These are phyloP conservation scores for Pestalotiopsis sp. DNA, from an alignment of 2,329 filamentous ascomycete genomes.

Conservation along the genomic window DNA sequence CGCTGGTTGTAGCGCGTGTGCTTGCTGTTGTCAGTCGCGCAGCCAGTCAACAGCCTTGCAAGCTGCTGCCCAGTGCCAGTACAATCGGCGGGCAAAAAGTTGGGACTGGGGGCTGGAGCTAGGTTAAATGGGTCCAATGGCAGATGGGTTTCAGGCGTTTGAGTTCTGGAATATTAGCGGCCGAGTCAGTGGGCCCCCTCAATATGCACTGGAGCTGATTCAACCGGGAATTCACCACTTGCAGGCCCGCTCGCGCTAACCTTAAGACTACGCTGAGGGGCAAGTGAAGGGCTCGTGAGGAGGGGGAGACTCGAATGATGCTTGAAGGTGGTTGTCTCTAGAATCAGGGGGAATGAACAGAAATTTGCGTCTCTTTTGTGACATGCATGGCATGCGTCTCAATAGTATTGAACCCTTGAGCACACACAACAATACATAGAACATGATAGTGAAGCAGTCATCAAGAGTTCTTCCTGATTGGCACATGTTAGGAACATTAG, in stretches of 20 bases:
- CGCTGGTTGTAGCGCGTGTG: neutral
- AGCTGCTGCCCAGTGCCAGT: neutral
- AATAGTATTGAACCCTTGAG: neutral
- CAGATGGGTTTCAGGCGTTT: neutral
- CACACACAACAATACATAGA: neutral
- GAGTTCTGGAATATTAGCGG: constrained; percentile 2
- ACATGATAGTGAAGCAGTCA: neutral
- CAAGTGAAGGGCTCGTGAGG: neutral
- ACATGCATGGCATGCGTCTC: neutral
- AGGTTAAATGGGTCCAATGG: neutral
- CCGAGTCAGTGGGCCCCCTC: constrained; percentile 1
- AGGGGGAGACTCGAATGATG: neutral
- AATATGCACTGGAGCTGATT: neutral
- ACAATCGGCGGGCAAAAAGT: neutral
- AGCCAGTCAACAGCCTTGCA: neutral
- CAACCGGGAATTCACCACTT: neutral
- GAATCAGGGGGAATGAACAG: neutral
- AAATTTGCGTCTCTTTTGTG: neutral
- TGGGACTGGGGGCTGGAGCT: neutral
- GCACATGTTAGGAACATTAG: neutral
- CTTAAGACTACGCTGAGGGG: neutral
- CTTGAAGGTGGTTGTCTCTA: no score
- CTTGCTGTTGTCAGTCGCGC: neutral
- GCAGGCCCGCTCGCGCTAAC: neutral
- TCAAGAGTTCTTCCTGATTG: neutral